These are phyloP conservation scores for Penicillium rolfsii DNA, from an alignment of 2,329 filamentous ascomycete species.

Conservation along the genomic window DNA sequence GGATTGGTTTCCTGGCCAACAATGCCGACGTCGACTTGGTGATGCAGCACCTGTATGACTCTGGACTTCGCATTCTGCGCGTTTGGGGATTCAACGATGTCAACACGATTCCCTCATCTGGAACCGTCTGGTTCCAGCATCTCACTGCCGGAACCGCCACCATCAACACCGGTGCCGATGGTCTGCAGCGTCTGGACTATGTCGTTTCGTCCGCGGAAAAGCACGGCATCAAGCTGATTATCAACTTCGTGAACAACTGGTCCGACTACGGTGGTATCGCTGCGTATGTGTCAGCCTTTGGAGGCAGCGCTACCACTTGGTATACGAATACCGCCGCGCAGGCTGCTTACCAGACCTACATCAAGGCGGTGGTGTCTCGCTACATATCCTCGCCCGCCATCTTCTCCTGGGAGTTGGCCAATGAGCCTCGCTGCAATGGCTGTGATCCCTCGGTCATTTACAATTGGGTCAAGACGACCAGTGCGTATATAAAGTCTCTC, in stretches of 20 bases:
- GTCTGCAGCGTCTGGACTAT: slow-evolving; percentile 66
- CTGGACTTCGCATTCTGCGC: slow-evolving; percentile 56
- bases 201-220: slow-evolving; percentile 64
- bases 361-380: slow-evolving; percentile 61
- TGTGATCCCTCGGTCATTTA: slow-evolving; percentile 62
- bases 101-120: slow-evolving; percentile 42
- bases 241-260: slow-evolving; percentile 66
- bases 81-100: slow-evolving; percentile 61
- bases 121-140: slow-evolving; percentile 52
- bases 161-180: slow-evolving; percentile 66
- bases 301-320: slow-evolving; percentile 57
- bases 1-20: slow-evolving; percentile 55
- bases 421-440: slow-evolving; percentile 66
- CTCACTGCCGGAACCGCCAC: slow-evolving; percentile 44
- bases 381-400: slow-evolving; percentile 63
- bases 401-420: slow-evolving; percentile 70
- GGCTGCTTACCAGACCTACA: slow-evolving; percentile 64
- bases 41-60: slow-evolving; percentile 35
- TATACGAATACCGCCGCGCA: slow-evolving; percentile 60
- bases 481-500: slow-evolving; percentile 65
- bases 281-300: slow-evolving; percentile 61
- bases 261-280: slow-evolving; percentile 68
- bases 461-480: slow-evolving; percentile 62
- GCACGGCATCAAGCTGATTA: slow-evolving; percentile 65
- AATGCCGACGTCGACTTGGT: slow-evolving; percentile 54